Evolutionary conservation across 2,329 filamentous ascomycete species (phyloP), one percentile per base, ranked within the genome.

Genomic region (Colletotrichum orchidophilum): DNA sequence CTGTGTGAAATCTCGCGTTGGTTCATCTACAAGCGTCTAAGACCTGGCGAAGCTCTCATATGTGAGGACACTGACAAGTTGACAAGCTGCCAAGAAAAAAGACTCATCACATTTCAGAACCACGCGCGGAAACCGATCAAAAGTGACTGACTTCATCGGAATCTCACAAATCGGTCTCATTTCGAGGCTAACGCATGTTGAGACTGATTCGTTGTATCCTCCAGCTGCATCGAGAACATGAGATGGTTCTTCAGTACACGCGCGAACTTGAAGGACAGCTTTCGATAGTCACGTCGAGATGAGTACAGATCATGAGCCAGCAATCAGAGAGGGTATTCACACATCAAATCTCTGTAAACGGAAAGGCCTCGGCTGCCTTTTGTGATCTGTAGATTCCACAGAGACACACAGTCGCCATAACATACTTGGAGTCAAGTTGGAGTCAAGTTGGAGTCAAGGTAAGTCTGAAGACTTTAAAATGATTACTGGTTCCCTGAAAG

Each of bases 321-420:
- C n/a, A n/a, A n/a, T n/a, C n/a, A n/a, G n/a, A n/a, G n/a, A n/a
- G n/a, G n/a, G n/a, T n/a, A 35, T 69, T 68, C 76, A 85, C 93
- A 64, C 87, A 90, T 74, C 89, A 92, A 73, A 93, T 91, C 74
- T 94, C 92, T 77, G 83, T 95, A 73, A 90, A 88, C 74, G 93
- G 95, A 79, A 95, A 94, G 83, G 93, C 93, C 0, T 87, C 88
- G 33, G 93, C 90, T 0, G 90, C 8, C 8, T 90, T 95, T 71
- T 92, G 90, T 74, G 93, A 93, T 0, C 74, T 95, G 78, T 90
- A 90, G 0, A 84, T 4, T 21, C 11, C 85, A n/a, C 90, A 83
- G 78, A 90, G 90, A 46, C 92, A 92, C 75, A 84, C 84, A n/a
- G n/a, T n/a, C n/a, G n/a, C n/a, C n/a, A n/a, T n/a, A n/a, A n/a